Conservation (phyloP, 129 eudicot species). For the Pittosporum tobira region DNA sequence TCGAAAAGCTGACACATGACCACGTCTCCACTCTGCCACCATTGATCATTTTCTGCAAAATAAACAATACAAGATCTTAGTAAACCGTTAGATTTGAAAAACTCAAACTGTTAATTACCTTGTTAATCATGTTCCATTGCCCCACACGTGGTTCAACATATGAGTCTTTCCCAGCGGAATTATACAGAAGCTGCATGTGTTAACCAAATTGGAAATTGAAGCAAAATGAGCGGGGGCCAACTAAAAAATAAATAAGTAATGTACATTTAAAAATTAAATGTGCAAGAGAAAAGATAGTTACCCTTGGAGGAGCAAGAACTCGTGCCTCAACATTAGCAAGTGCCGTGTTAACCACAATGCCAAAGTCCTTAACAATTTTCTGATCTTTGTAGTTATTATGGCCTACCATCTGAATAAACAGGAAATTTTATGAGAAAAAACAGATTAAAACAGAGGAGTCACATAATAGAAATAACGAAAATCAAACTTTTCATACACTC, state of each 20-base stretch:
- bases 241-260: too few relatives aligned
- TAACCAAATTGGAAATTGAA: neutral
- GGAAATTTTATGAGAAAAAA: neutral
- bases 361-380: constrained; percentile 51
- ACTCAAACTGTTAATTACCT: constrained; percentile 35
- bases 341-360: constrained; percentile 34
- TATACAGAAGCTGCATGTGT: constrained; percentile 60
- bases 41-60: constrained; percentile 70
- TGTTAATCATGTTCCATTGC: constrained; percentile 79
- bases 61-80: too few relatives aligned
- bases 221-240: too few relatives aligned
- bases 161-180: constrained; percentile 29
- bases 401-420: constrained; percentile 33
- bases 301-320: constrained; percentile 66
- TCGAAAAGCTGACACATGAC: constrained; percentile 61
- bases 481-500: too few relatives aligned
- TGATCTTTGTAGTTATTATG: constrained; percentile 35
- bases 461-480: too few relatives aligned
- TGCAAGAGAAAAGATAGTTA: constrained; percentile 1
- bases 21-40: constrained; percentile 53
- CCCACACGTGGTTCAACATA: constrained; percentile 56
- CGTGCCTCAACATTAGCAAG: constrained; percentile 55
- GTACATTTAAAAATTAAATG: neutral
- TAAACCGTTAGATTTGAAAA: too few relatives aligned
- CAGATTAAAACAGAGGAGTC: neutral